Conservation (phyloP, 352 stramenopile genomes). For the Globisporangium iwayamae region DNA sequence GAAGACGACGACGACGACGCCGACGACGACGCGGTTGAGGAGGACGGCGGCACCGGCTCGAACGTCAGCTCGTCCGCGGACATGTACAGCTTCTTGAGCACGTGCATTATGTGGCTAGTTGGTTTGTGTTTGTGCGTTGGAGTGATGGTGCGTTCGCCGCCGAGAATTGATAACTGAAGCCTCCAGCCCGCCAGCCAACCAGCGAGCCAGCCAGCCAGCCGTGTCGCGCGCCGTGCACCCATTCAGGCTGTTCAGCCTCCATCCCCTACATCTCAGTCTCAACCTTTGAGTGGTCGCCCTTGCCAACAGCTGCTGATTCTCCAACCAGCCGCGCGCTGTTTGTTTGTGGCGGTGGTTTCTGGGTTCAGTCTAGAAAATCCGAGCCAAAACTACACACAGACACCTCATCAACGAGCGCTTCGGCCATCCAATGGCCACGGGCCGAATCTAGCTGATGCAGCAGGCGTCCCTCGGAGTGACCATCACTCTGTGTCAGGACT, state of each 20-base stretch:
- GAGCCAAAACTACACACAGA: too few relatives aligned
- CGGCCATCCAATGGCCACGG: neutral
- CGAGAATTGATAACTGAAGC: slow-evolving; percentile 9
- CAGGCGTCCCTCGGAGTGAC: neutral
- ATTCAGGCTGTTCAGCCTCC: neutral
- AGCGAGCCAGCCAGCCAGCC: neutral
- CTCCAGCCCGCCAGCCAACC: too few relatives aligned
- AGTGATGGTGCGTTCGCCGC: neutral
- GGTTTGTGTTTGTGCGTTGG: neutral
- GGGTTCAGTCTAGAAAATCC: too few relatives aligned
- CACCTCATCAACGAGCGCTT: neutral
- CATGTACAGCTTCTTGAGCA: slow-evolving; percentile 23
- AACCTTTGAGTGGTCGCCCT: neutral
- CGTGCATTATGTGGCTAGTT: neutral
- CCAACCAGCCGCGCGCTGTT: neutral
- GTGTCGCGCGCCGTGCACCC: neutral
- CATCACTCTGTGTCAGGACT: neutral
- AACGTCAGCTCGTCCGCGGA: slow-evolving; percentile 27
- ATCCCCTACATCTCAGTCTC: neutral
- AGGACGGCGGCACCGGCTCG: slow-evolving; percentile 7
- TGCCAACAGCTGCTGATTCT: slow-evolving; percentile 1
- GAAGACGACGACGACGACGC: slow-evolving; percentile 17
- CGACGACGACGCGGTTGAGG: slow-evolving; percentile 17
- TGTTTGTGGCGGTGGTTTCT: too few relatives aligned
- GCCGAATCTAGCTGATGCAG: neutral